These are phyloP conservation scores for Phytophthora boehmeriae DNA, from an alignment of 352 stramenopile species.

Conservation along the genomic window DNA sequence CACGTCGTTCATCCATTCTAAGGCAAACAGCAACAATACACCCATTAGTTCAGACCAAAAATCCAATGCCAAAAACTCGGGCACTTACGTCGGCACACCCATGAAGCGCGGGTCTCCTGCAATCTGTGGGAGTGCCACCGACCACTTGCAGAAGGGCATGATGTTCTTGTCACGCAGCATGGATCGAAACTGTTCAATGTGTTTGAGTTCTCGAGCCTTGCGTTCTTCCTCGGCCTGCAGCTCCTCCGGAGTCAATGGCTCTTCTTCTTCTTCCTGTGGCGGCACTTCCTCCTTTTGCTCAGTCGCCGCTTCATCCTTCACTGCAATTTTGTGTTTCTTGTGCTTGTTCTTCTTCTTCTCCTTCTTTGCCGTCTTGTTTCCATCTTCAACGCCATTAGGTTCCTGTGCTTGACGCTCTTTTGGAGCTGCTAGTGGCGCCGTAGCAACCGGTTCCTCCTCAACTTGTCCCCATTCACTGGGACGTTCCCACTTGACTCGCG, in stretches of 20 bases:
- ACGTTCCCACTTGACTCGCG: slow-evolving; percentile 75
- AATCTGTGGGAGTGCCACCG: slow-evolving; percentile 77
- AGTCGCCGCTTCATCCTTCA: slow-evolving; percentile 6
- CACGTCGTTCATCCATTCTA: slow-evolving; percentile 81
- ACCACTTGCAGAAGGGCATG: slow-evolving; percentile 87
- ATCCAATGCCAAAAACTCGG: background rate
- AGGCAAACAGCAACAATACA: slow-evolving; percentile 5
- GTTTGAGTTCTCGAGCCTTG: slow-evolving; percentile 48
- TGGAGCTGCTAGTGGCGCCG: slow-evolving; percentile 27
- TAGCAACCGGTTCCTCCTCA: slow-evolving; percentile 12
- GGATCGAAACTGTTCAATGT: slow-evolving; percentile 61
- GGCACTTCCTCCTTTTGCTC: background rate
- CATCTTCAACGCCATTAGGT: slow-evolving; percentile 2
- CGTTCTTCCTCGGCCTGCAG: slow-evolving; percentile 31
- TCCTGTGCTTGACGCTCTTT: slow-evolving; percentile 18
- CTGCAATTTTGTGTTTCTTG: slow-evolving; percentile 25
- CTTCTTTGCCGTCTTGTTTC: slow-evolving; percentile 10
- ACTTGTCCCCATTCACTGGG: slow-evolving; percentile 61
- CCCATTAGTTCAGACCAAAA: slow-evolving; percentile 5
- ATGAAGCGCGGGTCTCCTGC: slow-evolving; percentile 75
- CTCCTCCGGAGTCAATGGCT: slow-evolving; percentile 40
- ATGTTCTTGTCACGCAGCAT: slow-evolving; percentile 88
- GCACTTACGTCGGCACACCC: slow-evolving; percentile 54
- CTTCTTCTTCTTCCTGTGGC: slow-evolving; percentile 26
- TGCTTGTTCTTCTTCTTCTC: slow-evolving; percentile 28